These are phyloP conservation scores for Vicia sativa DNA, from an alignment of 306 rosid genomes.

Conservation along the genomic window DNA sequence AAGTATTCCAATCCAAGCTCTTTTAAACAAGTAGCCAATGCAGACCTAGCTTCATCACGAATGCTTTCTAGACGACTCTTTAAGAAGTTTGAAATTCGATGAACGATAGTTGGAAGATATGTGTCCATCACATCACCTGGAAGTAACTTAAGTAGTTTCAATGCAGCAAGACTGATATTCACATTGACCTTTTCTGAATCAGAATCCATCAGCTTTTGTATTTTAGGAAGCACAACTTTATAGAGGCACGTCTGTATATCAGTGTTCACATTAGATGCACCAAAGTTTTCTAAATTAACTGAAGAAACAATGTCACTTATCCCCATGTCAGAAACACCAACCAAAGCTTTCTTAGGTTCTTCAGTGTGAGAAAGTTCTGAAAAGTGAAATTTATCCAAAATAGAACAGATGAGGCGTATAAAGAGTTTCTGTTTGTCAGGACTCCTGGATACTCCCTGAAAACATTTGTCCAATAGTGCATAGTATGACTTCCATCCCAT, in stretches of 20 bases:
- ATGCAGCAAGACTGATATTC: conserved; percentile 76
- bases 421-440: conserved; percentile 71
- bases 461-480: conserved; percentile 71
- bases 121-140: conserved; percentile 82
- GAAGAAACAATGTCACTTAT: conserved; percentile 38
- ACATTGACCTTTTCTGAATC: conserved; percentile 83
- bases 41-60: conserved; percentile 92
- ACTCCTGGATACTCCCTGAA: conserved; percentile 56
- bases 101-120: conserved; percentile 74
- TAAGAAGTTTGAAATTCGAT: conserved; percentile 81
- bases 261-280: conserved; percentile 37
- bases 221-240: conserved; percentile 73
- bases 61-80: conserved; percentile 81
- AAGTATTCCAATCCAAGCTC: conserved; percentile 91
- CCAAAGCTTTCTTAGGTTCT: conserved; percentile 40
- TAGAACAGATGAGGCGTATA: conserved; percentile 72
- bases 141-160: conserved; percentile 82
- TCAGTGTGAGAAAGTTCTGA: conserved; percentile 41
- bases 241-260: conserved; percentile 72
- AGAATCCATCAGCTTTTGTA: conserved; percentile 69
- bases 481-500: conserved; percentile 89
- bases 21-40: conserved; percentile 83
- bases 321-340: conserved; percentile 42
- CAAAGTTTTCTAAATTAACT: conserved; percentile 20
- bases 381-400: conserved; percentile 86